Base-by-base conservation (phyloP, 371 early-diverging fungal species). In the Rhizopus stolonifer region DNA sequence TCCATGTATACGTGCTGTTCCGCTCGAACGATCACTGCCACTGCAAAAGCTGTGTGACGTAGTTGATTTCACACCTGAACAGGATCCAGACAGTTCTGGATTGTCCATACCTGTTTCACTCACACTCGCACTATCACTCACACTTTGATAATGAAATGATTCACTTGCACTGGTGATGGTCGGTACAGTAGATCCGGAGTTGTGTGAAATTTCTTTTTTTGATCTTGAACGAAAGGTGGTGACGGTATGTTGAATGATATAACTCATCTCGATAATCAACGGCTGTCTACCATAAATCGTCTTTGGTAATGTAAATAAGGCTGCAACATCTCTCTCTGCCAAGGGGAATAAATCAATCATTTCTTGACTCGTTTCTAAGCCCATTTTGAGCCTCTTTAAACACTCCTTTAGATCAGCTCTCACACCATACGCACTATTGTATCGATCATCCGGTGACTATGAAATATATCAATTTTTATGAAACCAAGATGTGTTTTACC, bases 371-470 rank as follows among this genome's bases (percentile, higher is more conserved):
- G 64, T 44, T 34, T 74, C 67, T 15, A 49, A 38, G 25, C 63
- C 49, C 43, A 46, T 42, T 23, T 49, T 59, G 29, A 82, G 47
- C 5, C 58, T 51, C 42, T 60, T 65, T 11, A 80, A 40, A 49
- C 83, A 82, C 38, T 64, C 67, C 46, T 79, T 67, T 10, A 82
- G 64, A 66, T 82, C 83, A 14, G 78, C 70, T 22, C 73, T 66
- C 25, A 82, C 60, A 11, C 83, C 83, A 52, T 60, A 72, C 2
- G 83, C 81, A 52, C 76, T 82, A 23, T 66, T 74, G 46, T 82
- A 82, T 36, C 83, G 63, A 46, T 74, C 76, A 42, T 74, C 81
- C 2, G 83, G 83, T 45, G 79, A 74, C 83, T 82, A n/a, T n/a
- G n/a, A n/a, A n/a, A n/a, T n/a, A n/a, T n/a, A n/a, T n/a, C n/a